phyloP scores from a whole-genome alignment of 805 yeast species.

The Starmerella geochares region DNA sequence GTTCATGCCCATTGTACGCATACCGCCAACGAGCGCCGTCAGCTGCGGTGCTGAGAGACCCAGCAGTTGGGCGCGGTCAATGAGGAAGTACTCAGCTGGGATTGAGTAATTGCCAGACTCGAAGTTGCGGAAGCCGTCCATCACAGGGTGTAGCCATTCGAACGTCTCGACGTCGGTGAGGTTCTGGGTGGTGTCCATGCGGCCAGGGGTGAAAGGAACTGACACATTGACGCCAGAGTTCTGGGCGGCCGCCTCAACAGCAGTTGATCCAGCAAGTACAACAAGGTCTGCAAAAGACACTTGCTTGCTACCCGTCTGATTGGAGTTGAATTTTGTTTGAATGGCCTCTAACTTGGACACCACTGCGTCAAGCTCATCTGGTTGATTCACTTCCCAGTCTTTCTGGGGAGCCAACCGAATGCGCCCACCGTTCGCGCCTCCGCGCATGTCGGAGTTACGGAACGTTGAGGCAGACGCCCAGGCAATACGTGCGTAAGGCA shows the following conservation, averaged over 20 bases:
- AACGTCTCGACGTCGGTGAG: slow-evolving; percentile 18
- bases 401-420: slow-evolving; percentile 19
- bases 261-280: slow-evolving; percentile 21
- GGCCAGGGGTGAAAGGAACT: slow-evolving; percentile 23
- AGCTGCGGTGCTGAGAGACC: slow-evolving; percentile 21
- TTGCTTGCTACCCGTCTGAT: slow-evolving; percentile 7
- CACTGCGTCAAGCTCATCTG: slow-evolving; percentile 17
- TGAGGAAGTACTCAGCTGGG: slow-evolving; percentile 19
- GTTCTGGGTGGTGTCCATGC: slow-evolving; percentile 17
- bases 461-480: slow-evolving; percentile 22
- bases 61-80: slow-evolving; percentile 21
- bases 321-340: slow-evolving; percentile 14
- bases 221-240: slow-evolving; percentile 13
- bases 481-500: slow-evolving; percentile 19
- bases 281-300: slow-evolving; percentile 21
- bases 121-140: slow-evolving; percentile 23
- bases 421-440: slow-evolving; percentile 25
- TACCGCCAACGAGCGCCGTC: slow-evolving; percentile 21
- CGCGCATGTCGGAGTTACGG: slow-evolving; percentile 22
- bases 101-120: slow-evolving; percentile 20
- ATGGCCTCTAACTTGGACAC: slow-evolving; percentile 9
- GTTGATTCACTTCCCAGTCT: slow-evolving; percentile 23
- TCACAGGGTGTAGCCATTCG: slow-evolving; percentile 23
- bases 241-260: slow-evolving; percentile 18
- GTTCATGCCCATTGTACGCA: slow-evolving; percentile 20